A percentile compares a stretch with the other conserved stretches of the same genome.
These are phyloP conservation scores for Austroboletus eburneus DNA, from an alignment of 768 basidiomycete genomes.

Conservation along the genomic window DNA sequence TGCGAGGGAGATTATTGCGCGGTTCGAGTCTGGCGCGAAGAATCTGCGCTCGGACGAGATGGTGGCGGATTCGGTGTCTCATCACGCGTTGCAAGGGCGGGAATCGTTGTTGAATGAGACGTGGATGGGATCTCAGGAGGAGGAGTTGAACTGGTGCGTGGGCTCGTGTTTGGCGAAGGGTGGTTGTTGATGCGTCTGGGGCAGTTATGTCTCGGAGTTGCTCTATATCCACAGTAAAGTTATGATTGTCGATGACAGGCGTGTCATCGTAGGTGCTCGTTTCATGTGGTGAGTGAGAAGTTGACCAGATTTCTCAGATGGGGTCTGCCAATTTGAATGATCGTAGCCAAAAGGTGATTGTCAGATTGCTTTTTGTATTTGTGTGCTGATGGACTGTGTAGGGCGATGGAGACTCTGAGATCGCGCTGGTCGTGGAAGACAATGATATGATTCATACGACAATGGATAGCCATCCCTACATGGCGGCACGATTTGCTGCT, in stretches of 20 bases:
- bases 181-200: slow-evolving; percentile 6
- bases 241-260: slow-evolving; percentile 92
- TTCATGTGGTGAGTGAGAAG: background rate
- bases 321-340: slow-evolving; percentile 94
- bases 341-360: slow-evolving; percentile 66
- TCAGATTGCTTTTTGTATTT: background rate
- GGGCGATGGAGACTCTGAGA: slow-evolving; percentile 95
- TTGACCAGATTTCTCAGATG: slow-evolving; percentile 46
- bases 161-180: slow-evolving; percentile 1
- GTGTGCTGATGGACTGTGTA: slow-evolving; percentile 24
- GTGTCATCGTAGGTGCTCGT: slow-evolving; percentile 68
- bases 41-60: slow-evolving; percentile 52
- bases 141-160: slow-evolving; percentile 76
- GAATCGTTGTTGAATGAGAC: slow-evolving; percentile 66
- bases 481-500: slow-evolving; percentile 77
- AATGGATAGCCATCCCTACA: slow-evolving; percentile 76
- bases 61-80: slow-evolving; percentile 74
- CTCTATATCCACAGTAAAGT: slow-evolving; percentile 84
- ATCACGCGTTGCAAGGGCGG: slow-evolving; percentile 68
- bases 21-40: slow-evolving; percentile 67
- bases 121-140: slow-evolving; percentile 81
- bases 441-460: slow-evolving; percentile 64
- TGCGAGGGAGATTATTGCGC: slow-evolving; percentile 61
- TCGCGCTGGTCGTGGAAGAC: slow-evolving; percentile 90
- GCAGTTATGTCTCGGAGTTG: slow-evolving; percentile 74